Conservation (phyloP, 805 yeast species). For the Candida cerambycidarum region DNA sequence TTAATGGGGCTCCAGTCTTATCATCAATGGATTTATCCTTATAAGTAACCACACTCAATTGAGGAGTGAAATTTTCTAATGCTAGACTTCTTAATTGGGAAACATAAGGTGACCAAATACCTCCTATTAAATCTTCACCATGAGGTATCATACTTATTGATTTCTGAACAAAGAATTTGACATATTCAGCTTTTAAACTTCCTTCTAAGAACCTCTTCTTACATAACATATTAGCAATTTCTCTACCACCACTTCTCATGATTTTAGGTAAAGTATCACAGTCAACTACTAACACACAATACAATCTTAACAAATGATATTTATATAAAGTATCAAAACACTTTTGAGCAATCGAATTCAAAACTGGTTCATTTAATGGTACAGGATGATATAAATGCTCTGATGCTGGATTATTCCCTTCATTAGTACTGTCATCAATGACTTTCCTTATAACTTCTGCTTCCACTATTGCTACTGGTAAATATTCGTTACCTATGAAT, state of each 20-base stretch:
- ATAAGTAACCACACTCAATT: slow-evolving; percentile 78
- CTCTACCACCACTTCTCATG: slow-evolving; percentile 79
- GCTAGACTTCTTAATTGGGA: slow-evolving; percentile 64
- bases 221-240: slow-evolving; percentile 87
- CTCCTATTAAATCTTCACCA: slow-evolving; percentile 76
- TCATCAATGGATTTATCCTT: slow-evolving; percentile 76
- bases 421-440: slow-evolving; percentile 21
- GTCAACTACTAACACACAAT: slow-evolving; percentile 78
- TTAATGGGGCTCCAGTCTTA: slow-evolving; percentile 69
- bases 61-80: slow-evolving; percentile 65
- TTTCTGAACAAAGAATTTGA: slow-evolving; percentile 69
- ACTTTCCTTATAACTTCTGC: slow-evolving; percentile 48
- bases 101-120: slow-evolving; percentile 79
- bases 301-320: slow-evolving; percentile 71
- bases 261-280: slow-evolving; percentile 84
- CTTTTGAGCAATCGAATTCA: slow-evolving; percentile 43
- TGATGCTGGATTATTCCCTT: slow-evolving; percentile 18
- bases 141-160: slow-evolving; percentile 66
- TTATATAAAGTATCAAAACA: slow-evolving; percentile 43
- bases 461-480: slow-evolving; percentile 85
- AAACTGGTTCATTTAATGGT: slow-evolving; percentile 43
- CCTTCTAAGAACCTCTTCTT: slow-evolving; percentile 78
- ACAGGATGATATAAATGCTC: slow-evolving; percentile 31
- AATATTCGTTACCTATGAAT: slow-evolving; percentile 70
- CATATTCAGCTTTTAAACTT: slow-evolving; percentile 71